phyloP scores from a whole-genome alignment of 495 filamentous ascomycete species.

The Astrocystis sublimbata region DNA sequence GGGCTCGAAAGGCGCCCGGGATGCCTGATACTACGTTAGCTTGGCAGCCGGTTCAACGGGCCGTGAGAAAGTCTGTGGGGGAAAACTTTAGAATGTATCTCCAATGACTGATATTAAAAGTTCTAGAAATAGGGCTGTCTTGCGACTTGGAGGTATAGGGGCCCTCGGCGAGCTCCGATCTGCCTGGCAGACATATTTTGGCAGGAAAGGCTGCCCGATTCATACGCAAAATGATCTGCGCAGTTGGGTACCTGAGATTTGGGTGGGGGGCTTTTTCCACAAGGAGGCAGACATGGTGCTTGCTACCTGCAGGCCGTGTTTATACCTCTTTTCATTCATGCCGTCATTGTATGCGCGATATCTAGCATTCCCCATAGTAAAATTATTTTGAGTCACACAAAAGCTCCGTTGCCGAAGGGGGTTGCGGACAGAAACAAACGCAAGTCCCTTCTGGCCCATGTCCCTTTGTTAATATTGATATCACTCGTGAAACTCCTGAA shows the following conservation, averaged over 20 bases:
- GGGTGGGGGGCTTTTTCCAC: no score
- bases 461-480: neutral
- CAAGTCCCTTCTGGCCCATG: conserved; percentile 1
- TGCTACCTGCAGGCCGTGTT: no score
- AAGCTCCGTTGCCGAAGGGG: neutral
- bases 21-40: no score
- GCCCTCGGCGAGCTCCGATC: neutral
- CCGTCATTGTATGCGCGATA: conserved; percentile 6
- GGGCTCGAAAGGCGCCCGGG: no score
- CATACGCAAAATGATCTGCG: no score
- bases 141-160: neutral
- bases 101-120: neutral
- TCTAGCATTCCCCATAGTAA: conserved; percentile 5
- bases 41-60: neutral
- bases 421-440: neutral
- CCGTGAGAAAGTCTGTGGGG: neutral
- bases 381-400: neutral
- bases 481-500: conserved; percentile 19
- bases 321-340: no score
- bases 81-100: neutral
- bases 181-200: no score
- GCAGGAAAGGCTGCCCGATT: no score
- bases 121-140: neutral
- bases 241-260: no score
- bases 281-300: no score